Base-by-base conservation (phyloP, 2,329 filamentous ascomycete species). In the Fusarium fujikuroi region DNA sequence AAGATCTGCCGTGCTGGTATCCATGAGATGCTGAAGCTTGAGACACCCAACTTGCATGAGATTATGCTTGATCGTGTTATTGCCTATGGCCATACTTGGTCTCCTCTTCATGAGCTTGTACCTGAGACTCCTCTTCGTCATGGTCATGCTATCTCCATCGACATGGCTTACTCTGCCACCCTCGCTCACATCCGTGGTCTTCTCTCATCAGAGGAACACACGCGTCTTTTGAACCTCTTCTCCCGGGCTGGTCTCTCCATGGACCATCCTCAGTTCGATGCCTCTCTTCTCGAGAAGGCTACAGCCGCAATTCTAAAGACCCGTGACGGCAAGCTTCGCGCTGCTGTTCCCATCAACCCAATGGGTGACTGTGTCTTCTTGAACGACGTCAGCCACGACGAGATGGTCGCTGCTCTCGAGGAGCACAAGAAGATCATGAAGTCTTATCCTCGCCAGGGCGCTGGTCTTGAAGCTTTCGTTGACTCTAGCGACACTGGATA, bases 51-150 rank as follows among this genome's bases (percentile, higher is more conserved):
- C 76, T 83, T 93, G 12, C 92, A 93, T 77, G 92, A 93, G 84
- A 91, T 93, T 61, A 91, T 90, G 62, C 85, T 93, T 14, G 91
- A 93, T 80, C 84, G 92, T 73, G 90, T 93, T 21, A 93, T 93
- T 79, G 92, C 91, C 4, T 93, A 92, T 75, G 92, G 92, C 1
- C 91, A 93, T 79, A 93, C 91, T 83, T 93, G 92, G 91, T 93
- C 91, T 8, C 92, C 91, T 25, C 85, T 93, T 10, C 91, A 93
- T 77, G 92, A 93, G 81, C 87, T 94, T 15, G 86, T 92, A 0
- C 91, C 92, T 1, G 87, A 91, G 57, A 89, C 90, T 0, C 91
- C 91, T 2, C 87, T 93, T 47, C 89, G 91, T 46, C 92, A 93
- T 78, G 92, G 92, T 7, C 92, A 93, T 77, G 92, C 92, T 73